A percentile compares a stretch with the other conserved stretches of the same genome.
These are phyloP conservation scores for Pulveroboletus frians DNA, from an alignment of 768 basidiomycete species.

Conservation along the genomic window DNA sequence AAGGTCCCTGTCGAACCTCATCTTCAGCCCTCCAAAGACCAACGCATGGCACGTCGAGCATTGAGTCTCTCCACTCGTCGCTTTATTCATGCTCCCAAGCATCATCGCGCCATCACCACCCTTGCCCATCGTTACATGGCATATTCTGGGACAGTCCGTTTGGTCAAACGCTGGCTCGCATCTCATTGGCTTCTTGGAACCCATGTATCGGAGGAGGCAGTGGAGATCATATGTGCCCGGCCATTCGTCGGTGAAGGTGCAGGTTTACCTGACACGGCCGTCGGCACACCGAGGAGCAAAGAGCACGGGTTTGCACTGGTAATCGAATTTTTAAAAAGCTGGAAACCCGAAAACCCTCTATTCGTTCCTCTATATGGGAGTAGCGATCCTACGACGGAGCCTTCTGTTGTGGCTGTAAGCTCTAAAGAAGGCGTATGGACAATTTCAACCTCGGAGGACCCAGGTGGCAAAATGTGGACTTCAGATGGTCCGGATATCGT, in stretches of 20 bases:
- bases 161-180: slow-evolving; percentile 91
- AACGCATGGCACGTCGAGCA: slow-evolving; percentile 52
- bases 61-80: slow-evolving; percentile 58
- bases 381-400: slow-evolving; percentile 1
- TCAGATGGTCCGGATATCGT: slow-evolving; percentile 57
- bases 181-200: slow-evolving; percentile 79
- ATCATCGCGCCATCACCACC: slow-evolving; percentile 78
- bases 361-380: slow-evolving; percentile 66
- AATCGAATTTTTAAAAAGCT: slow-evolving; percentile 67
- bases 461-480: slow-evolving; percentile 75
- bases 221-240: slow-evolving; percentile 80
- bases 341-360: slow-evolving; percentile 77
- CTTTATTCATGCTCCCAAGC: slow-evolving; percentile 76
- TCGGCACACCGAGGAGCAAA: slow-evolving; percentile 63
- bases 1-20: slow-evolving; percentile 18
- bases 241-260: slow-evolving; percentile 58
- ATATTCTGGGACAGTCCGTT: slow-evolving; percentile 78
- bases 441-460: slow-evolving; percentile 74
- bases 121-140: slow-evolving; percentile 76
- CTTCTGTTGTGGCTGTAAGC: slow-evolving; percentile 25
- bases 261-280: slow-evolving; percentile 32
- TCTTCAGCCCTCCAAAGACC: slow-evolving; percentile 32
- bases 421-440: slow-evolving; percentile 59
- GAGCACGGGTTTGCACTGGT: slow-evolving; percentile 75
- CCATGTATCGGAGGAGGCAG: slow-evolving; percentile 70